Conservation (phyloP, 768 basidiomycete species). For the Tylopilus plumbeoviolaceoides region DNA sequence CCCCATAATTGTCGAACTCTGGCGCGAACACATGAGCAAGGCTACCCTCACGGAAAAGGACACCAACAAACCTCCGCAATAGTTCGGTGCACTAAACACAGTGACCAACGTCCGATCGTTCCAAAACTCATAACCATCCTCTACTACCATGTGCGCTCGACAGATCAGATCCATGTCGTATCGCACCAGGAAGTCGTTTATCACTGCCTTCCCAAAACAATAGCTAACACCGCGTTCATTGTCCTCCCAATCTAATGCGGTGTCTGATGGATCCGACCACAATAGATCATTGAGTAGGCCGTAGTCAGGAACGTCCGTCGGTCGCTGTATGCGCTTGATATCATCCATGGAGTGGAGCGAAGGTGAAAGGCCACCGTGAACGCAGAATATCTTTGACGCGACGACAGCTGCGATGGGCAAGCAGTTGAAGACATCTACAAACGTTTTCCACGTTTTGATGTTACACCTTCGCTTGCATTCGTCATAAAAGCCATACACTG, state of each 20-base stretch:
- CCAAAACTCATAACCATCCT: slow-evolving; percentile 99
- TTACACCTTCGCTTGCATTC: slow-evolving; percentile 99
- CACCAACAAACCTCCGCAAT: slow-evolving; percentile 80
- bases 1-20: slow-evolving; percentile 96
- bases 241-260: slow-evolving; percentile 98
- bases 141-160: slow-evolving; percentile 99
- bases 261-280: slow-evolving; percentile 98
- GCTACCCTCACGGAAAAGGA: background rate
- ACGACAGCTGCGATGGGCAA: slow-evolving; percentile 98
- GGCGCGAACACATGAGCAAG: slow-evolving; percentile 17
- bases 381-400: slow-evolving; percentile 99
- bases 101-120: slow-evolving; percentile 98
- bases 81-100: slow-evolving; percentile 97
- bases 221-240: slow-evolving; percentile 99
- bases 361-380: slow-evolving; percentile 93
- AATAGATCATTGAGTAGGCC: slow-evolving; percentile 94
- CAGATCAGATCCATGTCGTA: slow-evolving; percentile 99
- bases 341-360: slow-evolving; percentile 96
- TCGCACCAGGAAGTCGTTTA: slow-evolving; percentile 90
- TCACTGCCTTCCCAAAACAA: slow-evolving; percentile 97
- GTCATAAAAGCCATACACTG: slow-evolving; percentile 99
- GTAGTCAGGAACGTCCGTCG: slow-evolving; percentile 98
- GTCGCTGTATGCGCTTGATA: slow-evolving; percentile 95
- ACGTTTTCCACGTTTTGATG: slow-evolving; percentile 99
- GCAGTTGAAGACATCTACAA: slow-evolving; percentile 99